Percentiles rank a stretch among this genome's conserved stretches.
These are phyloP conservation scores for Gaertneriomyces semiglobifer DNA, from an alignment of 192 early-diverging fungal genomes.

Conservation along the genomic window DNA sequence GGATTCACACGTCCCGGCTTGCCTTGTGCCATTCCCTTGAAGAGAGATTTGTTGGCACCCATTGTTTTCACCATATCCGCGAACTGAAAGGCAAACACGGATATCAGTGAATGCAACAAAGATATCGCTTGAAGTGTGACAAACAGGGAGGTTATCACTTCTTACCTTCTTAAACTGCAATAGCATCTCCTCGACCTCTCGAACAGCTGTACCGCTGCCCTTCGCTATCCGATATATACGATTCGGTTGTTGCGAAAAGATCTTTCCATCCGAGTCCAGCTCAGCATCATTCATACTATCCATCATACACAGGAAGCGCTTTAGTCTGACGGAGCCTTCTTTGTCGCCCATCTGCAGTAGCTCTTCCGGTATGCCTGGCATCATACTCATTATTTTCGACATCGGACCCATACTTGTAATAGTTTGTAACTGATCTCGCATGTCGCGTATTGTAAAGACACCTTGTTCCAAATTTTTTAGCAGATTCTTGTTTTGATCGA, in stretches of 20 bases:
- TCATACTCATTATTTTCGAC: conserved; percentile 84
- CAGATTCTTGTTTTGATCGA: conserved; percentile 78
- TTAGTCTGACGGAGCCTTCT: conserved; percentile 56
- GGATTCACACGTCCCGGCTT: conserved; percentile 20
- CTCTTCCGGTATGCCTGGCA: conserved; percentile 67
- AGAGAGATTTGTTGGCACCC: conserved; percentile 83
- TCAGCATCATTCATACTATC: conserved; percentile 94
- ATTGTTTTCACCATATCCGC: conserved; percentile 87
- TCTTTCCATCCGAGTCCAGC: conserved; percentile 79
- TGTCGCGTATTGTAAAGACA: conserved; percentile 85
- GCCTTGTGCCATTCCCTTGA: conserved; percentile 59
- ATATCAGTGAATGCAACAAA: not conserved
- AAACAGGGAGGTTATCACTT: not conserved
- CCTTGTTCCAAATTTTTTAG: conserved; percentile 88
- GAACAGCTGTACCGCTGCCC: conserved; percentile 77
- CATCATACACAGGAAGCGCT: conserved; percentile 85
- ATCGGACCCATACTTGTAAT: conserved; percentile 90
- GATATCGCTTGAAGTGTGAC: not conserved
- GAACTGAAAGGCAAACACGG: conserved; percentile 55
- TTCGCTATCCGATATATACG: conserved; percentile 76
- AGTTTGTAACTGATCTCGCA: conserved; percentile 89
- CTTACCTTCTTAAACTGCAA: conserved; percentile 25
- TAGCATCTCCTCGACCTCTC: conserved; percentile 79
- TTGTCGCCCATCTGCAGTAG: conserved; percentile 50
- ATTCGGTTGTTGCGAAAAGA: conserved; percentile 70